A percentile compares a stretch with the other conserved stretches of the same genome.
phyloP scores from a whole-genome alignment of 129 eudicot species.

The Tagetes erecta region DNA sequence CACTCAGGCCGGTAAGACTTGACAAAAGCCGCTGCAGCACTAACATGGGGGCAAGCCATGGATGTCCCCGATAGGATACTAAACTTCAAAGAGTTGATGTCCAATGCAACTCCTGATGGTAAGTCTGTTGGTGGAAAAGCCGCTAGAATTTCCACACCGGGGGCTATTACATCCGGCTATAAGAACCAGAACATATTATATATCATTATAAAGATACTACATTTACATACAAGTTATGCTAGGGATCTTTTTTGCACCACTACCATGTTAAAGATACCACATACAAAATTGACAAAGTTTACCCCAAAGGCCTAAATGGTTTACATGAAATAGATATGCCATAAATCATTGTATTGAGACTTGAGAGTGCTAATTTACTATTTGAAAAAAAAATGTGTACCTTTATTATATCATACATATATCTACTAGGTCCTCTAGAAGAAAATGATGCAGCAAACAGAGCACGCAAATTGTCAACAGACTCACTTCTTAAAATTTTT shows the following conservation, averaged over 20 bases:
- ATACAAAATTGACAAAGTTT: not conserved
- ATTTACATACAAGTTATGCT: not conserved
- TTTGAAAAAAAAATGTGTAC: constrained; percentile 15
- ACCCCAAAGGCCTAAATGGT: not conserved
- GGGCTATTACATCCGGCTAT: constrained; percentile 48
- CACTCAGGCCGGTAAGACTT: too few relatives aligned
- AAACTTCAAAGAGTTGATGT: too few relatives aligned
- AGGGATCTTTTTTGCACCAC: not conserved
- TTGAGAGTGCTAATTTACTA: not conserved
- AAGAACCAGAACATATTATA: not conserved
- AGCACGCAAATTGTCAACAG: constrained; percentile 22
- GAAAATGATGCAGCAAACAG: constrained; percentile 47
- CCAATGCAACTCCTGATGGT: constrained; percentile 10
- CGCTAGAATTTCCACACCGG: constrained; percentile 32
- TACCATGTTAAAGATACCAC: not conserved
- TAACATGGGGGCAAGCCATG: too few relatives aligned
- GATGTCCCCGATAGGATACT: too few relatives aligned
- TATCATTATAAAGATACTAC: not conserved
- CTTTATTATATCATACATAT: constrained; percentile 36
- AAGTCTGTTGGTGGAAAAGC: constrained; percentile 26
- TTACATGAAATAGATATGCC: not conserved
- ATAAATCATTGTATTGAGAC: not conserved
- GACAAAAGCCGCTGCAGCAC: too few relatives aligned
- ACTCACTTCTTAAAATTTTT: constrained; percentile 18
- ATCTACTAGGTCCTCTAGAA: constrained; percentile 43